These are phyloP conservation scores for Scedosporium minutisporum DNA, from an alignment of 2,329 filamentous ascomycete species.

Conservation along the genomic window DNA sequence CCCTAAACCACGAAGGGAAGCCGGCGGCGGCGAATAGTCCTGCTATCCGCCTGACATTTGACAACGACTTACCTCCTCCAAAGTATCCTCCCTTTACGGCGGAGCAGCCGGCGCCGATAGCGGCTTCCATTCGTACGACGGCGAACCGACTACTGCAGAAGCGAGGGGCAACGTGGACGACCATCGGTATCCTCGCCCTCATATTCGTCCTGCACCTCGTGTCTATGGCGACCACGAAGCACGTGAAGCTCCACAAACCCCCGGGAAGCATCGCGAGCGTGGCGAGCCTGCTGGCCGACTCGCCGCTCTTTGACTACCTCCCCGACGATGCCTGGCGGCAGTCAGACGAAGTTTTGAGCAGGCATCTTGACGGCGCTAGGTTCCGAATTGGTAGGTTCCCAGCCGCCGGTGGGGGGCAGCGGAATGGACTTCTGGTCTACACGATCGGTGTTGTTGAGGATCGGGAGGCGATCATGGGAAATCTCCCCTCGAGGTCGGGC, in stretches of 20 bases:
- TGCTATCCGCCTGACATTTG: neutral
- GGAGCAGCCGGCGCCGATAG: neutral
- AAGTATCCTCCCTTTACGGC: neutral
- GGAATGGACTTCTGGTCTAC: neutral
- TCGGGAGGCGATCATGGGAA: neutral
- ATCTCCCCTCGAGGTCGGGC: no score
- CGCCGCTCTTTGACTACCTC: slow-evolving; percentile 18
- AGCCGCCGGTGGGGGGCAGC: neutral
- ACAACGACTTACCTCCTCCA: neutral
- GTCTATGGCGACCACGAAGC: neutral
- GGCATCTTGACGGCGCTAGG: neutral
- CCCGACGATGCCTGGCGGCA: neutral
- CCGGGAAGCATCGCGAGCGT: slow-evolving; percentile 19
- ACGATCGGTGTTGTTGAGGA: neutral
- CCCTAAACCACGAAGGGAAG: slow-evolving; percentile 12
- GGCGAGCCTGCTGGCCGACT: slow-evolving; percentile 20
- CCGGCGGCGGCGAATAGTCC: neutral
- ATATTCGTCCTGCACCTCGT: neutral
- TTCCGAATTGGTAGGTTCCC: neutral
- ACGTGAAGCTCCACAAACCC: slow-evolving; percentile 9
- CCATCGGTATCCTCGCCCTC: neutral
- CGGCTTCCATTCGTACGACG: slow-evolving; percentile 2
- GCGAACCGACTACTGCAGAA: neutral
- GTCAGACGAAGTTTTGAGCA: neutral
- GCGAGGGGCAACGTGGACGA: neutral